These are phyloP conservation scores for Sporobolomyces roseus DNA, from an alignment of 768 basidiomycete species.

Conservation along the genomic window DNA sequence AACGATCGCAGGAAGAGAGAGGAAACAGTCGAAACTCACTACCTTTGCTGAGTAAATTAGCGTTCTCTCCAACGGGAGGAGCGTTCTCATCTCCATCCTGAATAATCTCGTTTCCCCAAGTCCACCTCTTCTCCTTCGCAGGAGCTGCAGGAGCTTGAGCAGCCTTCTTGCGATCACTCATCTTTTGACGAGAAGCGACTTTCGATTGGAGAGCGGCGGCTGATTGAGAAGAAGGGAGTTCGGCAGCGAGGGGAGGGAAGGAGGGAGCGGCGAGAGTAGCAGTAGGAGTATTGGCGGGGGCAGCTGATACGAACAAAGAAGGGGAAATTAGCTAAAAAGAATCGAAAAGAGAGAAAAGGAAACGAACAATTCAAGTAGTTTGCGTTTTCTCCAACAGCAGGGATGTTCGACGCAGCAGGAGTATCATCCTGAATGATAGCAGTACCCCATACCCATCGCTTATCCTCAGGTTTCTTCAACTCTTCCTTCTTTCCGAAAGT, in stretches of 20 bases:
- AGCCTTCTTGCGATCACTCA: conserved; percentile 12
- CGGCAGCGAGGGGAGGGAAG: conserved; percentile 8
- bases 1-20: neutral
- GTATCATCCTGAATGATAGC: conserved; percentile 27
- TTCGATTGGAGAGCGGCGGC: neutral
- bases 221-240: neutral
- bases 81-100: conserved; percentile 1
- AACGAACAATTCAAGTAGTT: conserved; percentile 19
- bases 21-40: conserved; percentile 1
- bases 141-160: neutral
- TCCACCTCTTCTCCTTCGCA: neutral
- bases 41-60: conserved; percentile 12
- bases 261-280: conserved; percentile 23
- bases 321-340: neutral
- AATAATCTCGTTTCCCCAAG: conserved; percentile 2
- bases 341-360: neutral
- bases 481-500: neutral
- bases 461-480: conserved; percentile 33
- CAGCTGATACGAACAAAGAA: neutral
- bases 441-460: conserved; percentile 29
- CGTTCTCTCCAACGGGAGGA: conserved; percentile 17
- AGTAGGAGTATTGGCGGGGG: conserved; percentile 10
- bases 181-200: neutral
- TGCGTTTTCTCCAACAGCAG: conserved; percentile 11
- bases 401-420: conserved; percentile 6